Conservation (phyloP, 2,329 filamentous ascomycete genomes). For the Neurospora crassa region DNA sequence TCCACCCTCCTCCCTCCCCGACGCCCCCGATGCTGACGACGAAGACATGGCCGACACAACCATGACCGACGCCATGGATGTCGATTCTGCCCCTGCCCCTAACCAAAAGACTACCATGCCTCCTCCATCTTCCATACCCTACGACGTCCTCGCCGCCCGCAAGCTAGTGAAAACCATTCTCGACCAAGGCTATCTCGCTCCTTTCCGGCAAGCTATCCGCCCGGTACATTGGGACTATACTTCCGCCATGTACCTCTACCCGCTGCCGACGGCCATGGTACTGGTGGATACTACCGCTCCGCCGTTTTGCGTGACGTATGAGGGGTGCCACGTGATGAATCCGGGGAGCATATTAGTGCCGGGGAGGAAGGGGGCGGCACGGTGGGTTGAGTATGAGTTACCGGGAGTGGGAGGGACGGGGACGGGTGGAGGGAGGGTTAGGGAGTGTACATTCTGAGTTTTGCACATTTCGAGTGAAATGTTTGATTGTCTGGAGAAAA, state of each 20-base stretch:
- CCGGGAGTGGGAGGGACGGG: conserved; percentile 36
- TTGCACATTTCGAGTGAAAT: too few species aligned
- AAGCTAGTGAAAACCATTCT: conserved; percentile 85
- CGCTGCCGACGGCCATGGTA: conserved; percentile 74
- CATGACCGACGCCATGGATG: conserved; percentile 29
- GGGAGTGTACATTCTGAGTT: conserved; percentile 38
- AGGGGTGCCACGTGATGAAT: conserved; percentile 94
- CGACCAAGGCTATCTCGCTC: conserved; percentile 80
- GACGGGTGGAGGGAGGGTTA: conserved; percentile 34
- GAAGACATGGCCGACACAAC: conserved; percentile 16
- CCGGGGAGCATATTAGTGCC: conserved; percentile 67
- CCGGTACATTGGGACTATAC: conserved; percentile 89
- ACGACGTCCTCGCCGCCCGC: conserved; percentile 51
- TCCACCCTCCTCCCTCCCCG: conserved; percentile 16
- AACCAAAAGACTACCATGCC: background rate
- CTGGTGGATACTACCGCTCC: conserved; percentile 74
- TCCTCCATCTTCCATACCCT: conserved; percentile 22
- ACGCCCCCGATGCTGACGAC: conserved; percentile 10
- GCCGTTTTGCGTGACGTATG: conserved; percentile 82
- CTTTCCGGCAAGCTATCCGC: conserved; percentile 69
- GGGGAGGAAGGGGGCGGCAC: conserved; percentile 56
- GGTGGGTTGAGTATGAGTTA: conserved; percentile 84
- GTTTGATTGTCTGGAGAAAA: too few species aligned
- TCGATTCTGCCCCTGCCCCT: conserved; percentile 18
- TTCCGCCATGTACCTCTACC: conserved; percentile 70